Percentiles rank a stretch among this genome's conserved stretches.
phyloP scores from a whole-genome alignment of 1,284 basidiomycete species.

The Hortiboletus rubellus region DNA sequence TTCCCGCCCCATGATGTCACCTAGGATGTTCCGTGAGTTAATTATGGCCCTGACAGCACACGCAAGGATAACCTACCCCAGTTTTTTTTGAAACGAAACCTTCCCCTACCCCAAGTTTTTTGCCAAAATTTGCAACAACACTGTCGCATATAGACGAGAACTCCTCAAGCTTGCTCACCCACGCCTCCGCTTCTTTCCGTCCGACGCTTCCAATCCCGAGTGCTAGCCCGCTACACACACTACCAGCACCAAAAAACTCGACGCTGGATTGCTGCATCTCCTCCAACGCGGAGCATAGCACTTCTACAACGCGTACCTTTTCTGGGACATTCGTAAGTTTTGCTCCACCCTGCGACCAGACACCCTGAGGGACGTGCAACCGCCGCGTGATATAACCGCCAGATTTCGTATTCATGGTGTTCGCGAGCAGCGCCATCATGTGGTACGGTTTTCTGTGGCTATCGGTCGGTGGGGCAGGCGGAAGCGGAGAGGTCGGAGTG shows the following conservation, averaged over 20 bases:
- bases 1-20: constrained; percentile 77
- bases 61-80: constrained; percentile 45
- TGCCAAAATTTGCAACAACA: constrained; percentile 80
- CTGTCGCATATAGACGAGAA: constrained; percentile 80
- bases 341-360: constrained; percentile 89
- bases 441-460: constrained; percentile 86
- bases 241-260: constrained; percentile 74
- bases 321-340: constrained; percentile 80
- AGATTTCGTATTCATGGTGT: constrained; percentile 77
- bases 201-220: constrained; percentile 70
- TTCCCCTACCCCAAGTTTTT: constrained; percentile 87
- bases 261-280: constrained; percentile 66
- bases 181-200: constrained; percentile 69
- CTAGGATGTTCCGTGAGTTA: constrained; percentile 34
- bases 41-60: neutral
- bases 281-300: constrained; percentile 74
- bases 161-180: constrained; percentile 69
- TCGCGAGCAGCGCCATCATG: constrained; percentile 78
- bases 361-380: constrained; percentile 84
- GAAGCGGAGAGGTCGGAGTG: constrained; percentile 73
- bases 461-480: constrained; percentile 67
- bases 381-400: constrained; percentile 88
- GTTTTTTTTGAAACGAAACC: constrained; percentile 82
- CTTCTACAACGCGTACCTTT: constrained; percentile 83
- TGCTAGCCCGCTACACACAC: constrained; percentile 69